Percentiles rank a stretch among this genome's conserved stretches.
phyloP scores from a whole-genome alignment of 176 grass and related monocot species.

The Eragrostis curvula region DNA sequence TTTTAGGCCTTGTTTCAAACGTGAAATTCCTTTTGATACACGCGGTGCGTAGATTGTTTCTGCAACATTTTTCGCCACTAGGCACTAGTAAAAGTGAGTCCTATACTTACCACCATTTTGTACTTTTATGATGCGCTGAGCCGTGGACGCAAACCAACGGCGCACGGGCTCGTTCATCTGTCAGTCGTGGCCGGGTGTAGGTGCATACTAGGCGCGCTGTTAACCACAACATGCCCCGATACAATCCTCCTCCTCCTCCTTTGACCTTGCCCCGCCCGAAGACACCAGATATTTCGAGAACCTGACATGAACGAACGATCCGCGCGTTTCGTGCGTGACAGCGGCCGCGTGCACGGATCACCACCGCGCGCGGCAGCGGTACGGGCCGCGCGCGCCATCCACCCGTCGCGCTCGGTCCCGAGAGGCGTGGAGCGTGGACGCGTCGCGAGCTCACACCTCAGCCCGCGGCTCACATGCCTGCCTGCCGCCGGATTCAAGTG shows the following conservation, averaged over 20 bases:
- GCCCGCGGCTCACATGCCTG: background rate
- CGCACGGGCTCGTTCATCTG: background rate
- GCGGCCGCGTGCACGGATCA: background rate
- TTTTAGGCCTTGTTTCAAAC: background rate
- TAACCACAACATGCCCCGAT: background rate
- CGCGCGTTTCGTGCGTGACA: background rate
- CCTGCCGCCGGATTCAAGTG: background rate
- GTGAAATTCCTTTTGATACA: background rate
- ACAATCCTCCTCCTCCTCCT: background rate
- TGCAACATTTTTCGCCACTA: no score
- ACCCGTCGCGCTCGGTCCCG: conserved; percentile 4
- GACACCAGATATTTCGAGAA: conserved; percentile 30
- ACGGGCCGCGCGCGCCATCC: background rate
- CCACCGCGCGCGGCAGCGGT: background rate
- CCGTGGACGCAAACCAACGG: background rate
- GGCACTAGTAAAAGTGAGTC: no score
- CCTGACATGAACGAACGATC: background rate
- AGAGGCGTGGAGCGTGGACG: background rate
- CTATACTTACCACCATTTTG: no score
- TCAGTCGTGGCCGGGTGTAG: background rate
- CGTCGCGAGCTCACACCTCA: background rate
- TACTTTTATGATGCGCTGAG: no score
- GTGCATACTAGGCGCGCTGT: background rate
- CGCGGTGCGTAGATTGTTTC: background rate
- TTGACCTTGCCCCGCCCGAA: background rate